Conservation (phyloP, 148 eudicot species). For the Tetragonia tetragonoides region DNA sequence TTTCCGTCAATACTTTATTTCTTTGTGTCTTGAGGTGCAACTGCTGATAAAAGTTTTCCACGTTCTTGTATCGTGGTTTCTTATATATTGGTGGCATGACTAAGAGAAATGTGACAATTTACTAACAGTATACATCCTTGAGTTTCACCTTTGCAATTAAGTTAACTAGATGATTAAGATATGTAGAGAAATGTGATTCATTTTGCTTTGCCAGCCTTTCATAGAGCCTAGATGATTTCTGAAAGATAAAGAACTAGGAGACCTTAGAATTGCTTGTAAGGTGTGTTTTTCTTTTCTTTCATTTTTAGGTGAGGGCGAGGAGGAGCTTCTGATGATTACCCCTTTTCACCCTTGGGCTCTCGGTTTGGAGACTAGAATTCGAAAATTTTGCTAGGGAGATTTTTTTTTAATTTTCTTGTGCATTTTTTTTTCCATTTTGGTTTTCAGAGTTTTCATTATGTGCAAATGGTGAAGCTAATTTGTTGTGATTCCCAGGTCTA, state of each 20-base stretch:
- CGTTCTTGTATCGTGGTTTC: not conserved
- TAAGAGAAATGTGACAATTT: not conserved
- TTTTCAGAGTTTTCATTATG: not conserved
- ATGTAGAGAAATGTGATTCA: not conserved
- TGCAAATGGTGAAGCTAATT: not conserved
- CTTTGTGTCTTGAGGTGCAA: too few species aligned
- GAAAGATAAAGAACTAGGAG: not conserved
- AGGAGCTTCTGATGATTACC: not conserved
- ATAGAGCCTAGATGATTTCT: not conserved
- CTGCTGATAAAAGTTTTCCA: too few species aligned
- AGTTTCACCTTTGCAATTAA: not conserved
- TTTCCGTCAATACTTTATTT: too few species aligned
- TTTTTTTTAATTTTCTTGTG: not conserved
- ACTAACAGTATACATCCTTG: not conserved
- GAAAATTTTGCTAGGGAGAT: not conserved
- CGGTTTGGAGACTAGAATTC: not conserved
- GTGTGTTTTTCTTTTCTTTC: not conserved
- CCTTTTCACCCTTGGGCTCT: not conserved
- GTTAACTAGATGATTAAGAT: not conserved
- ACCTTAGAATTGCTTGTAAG: not conserved
- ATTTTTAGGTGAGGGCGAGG: not conserved
- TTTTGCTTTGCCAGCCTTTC: constrained; percentile 5
- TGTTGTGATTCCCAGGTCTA: constrained; percentile 1
- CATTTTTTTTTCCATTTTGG: not conserved
- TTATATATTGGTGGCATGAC: too few species aligned